These are phyloP conservation scores for Saksenaea vasiformis DNA, from an alignment of 371 early-diverging fungal genomes.

Conservation along the genomic window DNA sequence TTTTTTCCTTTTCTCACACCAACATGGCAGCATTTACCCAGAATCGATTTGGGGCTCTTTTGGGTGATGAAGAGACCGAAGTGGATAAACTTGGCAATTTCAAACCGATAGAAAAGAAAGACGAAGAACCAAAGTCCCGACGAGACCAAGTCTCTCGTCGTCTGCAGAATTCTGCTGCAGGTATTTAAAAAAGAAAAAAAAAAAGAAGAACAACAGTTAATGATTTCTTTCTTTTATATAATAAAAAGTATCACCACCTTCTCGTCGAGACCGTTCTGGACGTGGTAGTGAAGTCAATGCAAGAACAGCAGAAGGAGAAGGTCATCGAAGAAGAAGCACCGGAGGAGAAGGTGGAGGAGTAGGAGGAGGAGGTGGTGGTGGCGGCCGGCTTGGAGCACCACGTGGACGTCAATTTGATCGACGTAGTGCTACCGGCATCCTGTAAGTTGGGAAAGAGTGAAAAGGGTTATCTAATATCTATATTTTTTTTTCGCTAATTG, in stretches of 20 bases:
- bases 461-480: neutral
- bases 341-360: neutral
- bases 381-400: neutral
- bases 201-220: neutral
- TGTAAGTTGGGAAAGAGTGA: slow-evolving; percentile 30
- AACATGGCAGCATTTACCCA: slow-evolving; percentile 33
- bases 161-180: slow-evolving; percentile 18
- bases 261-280: slow-evolving; percentile 30
- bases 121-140: slow-evolving; percentile 19
- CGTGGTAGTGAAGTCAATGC: slow-evolving; percentile 9
- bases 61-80: slow-evolving; percentile 41
- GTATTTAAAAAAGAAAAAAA: slow-evolving; percentile 13
- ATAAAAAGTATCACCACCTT: slow-evolving; percentile 43
- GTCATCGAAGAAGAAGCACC: neutral
- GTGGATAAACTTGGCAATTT: slow-evolving; percentile 44
- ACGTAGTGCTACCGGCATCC: slow-evolving; percentile 68
- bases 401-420: slow-evolving; percentile 72
- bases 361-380: neutral
- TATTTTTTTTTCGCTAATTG: neutral
- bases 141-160: slow-evolving; percentile 12
- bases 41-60: slow-evolving; percentile 39
- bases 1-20: slow-evolving; percentile 4
- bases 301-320: neutral
- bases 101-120: slow-evolving; percentile 36
- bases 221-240: neutral